These are phyloP conservation scores for Rhizomucor pusillus DNA, from an alignment of 371 early-diverging fungal species.

Conservation along the genomic window DNA sequence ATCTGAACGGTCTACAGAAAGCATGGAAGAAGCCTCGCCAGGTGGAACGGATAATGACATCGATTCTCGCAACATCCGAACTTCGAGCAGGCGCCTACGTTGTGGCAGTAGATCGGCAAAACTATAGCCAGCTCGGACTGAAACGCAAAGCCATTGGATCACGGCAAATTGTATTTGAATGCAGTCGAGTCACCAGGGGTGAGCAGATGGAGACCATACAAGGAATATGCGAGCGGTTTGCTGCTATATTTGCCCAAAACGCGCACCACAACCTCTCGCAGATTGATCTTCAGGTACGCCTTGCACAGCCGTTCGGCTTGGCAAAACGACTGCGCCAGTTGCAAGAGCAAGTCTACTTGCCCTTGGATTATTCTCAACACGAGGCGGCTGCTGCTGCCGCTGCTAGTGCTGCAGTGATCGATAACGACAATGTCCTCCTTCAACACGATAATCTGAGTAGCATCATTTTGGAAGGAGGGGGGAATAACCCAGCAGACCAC, in stretches of 20 bases:
- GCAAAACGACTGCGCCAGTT: slow-evolving; percentile 8
- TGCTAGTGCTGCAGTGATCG: not conserved
- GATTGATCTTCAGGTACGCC: slow-evolving; percentile 17
- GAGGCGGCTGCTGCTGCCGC: slow-evolving; percentile 1
- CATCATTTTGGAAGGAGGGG: not conserved
- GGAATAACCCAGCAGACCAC: not conserved
- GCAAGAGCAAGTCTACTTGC: slow-evolving; percentile 14
- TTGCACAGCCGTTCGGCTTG: slow-evolving; percentile 9
- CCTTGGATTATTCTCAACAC: not conserved
- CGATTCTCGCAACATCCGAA: slow-evolving; percentile 16
- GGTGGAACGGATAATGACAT: slow-evolving; percentile 18
- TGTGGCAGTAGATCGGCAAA: slow-evolving; percentile 21
- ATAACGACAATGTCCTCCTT: not conserved
- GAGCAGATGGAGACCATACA: slow-evolving; percentile 19
- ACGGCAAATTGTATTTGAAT: slow-evolving; percentile 27
- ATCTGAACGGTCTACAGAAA: slow-evolving; percentile 10
- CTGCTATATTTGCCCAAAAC: slow-evolving; percentile 25
- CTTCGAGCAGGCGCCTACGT: slow-evolving; percentile 16
- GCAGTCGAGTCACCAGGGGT: slow-evolving; percentile 8
- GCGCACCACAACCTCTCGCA: slow-evolving; percentile 27
- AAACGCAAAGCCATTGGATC: slow-evolving; percentile 14
- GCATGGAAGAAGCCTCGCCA: slow-evolving; percentile 21
- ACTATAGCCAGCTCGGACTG: slow-evolving; percentile 22
- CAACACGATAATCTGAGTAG: not conserved
- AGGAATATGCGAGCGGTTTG: slow-evolving; percentile 21